Evolutionary conservation across 345 rosid species (phyloP).

Genomic region (Luvunga scandens): DNA sequence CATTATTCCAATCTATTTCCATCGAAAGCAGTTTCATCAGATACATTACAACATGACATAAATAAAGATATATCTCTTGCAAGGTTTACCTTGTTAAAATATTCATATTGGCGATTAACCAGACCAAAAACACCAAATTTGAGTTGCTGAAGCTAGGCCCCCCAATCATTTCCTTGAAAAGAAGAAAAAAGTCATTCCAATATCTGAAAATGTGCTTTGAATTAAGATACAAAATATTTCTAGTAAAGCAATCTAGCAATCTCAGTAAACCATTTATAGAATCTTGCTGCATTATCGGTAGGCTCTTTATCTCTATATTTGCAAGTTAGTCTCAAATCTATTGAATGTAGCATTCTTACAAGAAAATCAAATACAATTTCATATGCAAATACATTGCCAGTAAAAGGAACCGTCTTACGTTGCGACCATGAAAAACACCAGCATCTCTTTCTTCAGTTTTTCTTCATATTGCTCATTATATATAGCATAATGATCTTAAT

Average conservation of each 20-base stretch:
- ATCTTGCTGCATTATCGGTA: constrained; percentile 94
- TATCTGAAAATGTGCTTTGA: constrained; percentile 1
- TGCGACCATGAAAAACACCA: constrained; percentile 63
- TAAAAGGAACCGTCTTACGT: constrained; percentile 45
- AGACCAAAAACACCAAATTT: constrained; percentile 76
- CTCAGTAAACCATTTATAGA: constrained; percentile 95
- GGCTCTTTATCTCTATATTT: constrained; percentile 99
- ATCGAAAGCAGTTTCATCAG: background rate
- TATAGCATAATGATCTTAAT: constrained; percentile 64
- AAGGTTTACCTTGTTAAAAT: constrained; percentile 78
- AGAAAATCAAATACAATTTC: background rate
- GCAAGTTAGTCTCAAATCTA: constrained; percentile 17
- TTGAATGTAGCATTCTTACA: constrained; percentile 9
- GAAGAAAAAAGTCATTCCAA: background rate
- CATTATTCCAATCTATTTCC: constrained; percentile 52
- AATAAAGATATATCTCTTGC: constrained; percentile 3
- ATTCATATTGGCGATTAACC: constrained; percentile 94
- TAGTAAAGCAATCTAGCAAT: constrained; percentile 28
- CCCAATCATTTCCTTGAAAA: constrained; percentile 59
- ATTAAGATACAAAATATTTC: background rate
- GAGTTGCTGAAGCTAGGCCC: constrained; percentile 59
- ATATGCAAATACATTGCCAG: constrained; percentile 3
- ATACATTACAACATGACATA: constrained; percentile 12
- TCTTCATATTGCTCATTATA: constrained; percentile 71
- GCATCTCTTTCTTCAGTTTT: constrained; percentile 63